A percentile compares a stretch with the other conserved stretches of the same genome.
Conservation (phyloP, 768 basidiomycete species). For the Clitopilus hobsonii region DNA sequence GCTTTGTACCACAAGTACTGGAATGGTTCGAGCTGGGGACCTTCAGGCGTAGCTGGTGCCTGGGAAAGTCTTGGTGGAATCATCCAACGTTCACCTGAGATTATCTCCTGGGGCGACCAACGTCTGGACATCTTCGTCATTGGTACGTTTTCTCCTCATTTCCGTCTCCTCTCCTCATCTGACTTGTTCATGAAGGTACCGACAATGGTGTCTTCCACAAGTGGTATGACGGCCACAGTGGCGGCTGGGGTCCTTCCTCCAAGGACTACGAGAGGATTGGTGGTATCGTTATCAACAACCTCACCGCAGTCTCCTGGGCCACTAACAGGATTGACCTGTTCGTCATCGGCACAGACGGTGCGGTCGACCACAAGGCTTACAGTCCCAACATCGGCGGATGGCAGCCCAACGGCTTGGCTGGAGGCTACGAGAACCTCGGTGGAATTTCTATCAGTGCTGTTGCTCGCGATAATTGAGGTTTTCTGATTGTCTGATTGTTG, state of each 20-base stretch:
- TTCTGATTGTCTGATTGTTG: neutral
- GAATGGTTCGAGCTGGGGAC: neutral
- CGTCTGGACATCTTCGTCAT: neutral
- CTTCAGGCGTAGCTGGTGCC: neutral
- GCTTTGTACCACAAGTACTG: constrained; percentile 1
- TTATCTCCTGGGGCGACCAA: neutral
- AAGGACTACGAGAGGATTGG: constrained; percentile 1
- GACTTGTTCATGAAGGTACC: neutral
- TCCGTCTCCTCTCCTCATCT: neutral
- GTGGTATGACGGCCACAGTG: neutral
- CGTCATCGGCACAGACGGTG: constrained; percentile 1
- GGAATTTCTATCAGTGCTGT: neutral
- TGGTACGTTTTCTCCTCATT: neutral
- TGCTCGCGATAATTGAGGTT: neutral
- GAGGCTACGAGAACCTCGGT: neutral
- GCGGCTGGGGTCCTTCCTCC: neutral
- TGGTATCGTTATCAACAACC: neutral
- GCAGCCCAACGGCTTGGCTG: neutral
- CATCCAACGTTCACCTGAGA: neutral
- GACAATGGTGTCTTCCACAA: constrained; percentile 2
- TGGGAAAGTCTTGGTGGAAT: constrained; percentile 2
- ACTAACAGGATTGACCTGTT: constrained; percentile 7
- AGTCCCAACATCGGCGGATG: neutral
- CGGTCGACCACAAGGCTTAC: neutral
- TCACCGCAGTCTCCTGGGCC: constrained; percentile 5